phyloP scores from a whole-genome alignment of 2,329 filamentous ascomycete genomes.

The Trichophaea hybrida region DNA sequence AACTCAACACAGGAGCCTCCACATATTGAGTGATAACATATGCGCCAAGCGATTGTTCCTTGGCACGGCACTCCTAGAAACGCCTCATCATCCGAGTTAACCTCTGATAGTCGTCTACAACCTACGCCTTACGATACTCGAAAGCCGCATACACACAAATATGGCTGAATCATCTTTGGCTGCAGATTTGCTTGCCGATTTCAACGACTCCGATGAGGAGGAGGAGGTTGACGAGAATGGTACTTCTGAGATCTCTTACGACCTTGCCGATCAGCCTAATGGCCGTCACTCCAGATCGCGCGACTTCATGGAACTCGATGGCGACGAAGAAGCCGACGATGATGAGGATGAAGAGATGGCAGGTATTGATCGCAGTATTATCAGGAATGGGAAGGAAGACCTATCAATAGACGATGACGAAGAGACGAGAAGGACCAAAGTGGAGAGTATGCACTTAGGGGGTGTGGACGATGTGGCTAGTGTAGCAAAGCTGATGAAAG shows the following conservation, averaged over 20 bases:
- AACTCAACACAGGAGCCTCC: too few species aligned
- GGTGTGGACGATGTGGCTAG: slow-evolving; percentile 62
- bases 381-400: slow-evolving; percentile 33
- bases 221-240: slow-evolving; percentile 38
- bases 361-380: slow-evolving; percentile 32
- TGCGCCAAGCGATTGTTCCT: too few species aligned
- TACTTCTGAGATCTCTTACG: slow-evolving; percentile 35
- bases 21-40: too few species aligned
- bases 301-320: slow-evolving; percentile 45
- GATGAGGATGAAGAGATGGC: slow-evolving; percentile 44
- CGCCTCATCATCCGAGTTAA: too few species aligned
- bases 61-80: too few species aligned
- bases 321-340: slow-evolving; percentile 43
- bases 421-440: slow-evolving; percentile 58
- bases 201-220: slow-evolving; percentile 69
- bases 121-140: not conserved
- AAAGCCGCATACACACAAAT: not conserved
- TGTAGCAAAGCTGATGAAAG: slow-evolving; percentile 68
- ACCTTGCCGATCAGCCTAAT: slow-evolving; percentile 29
- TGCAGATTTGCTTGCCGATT: slow-evolving; percentile 83
- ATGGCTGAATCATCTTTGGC: slow-evolving; percentile 50
- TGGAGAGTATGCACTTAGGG: slow-evolving; percentile 69
- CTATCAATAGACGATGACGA: slow-evolving; percentile 45
- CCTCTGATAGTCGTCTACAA: not conserved
- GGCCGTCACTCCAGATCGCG: slow-evolving; percentile 29